Conservation (phyloP, 106 monocot genomes). For the Dendrobium officinale region DNA sequence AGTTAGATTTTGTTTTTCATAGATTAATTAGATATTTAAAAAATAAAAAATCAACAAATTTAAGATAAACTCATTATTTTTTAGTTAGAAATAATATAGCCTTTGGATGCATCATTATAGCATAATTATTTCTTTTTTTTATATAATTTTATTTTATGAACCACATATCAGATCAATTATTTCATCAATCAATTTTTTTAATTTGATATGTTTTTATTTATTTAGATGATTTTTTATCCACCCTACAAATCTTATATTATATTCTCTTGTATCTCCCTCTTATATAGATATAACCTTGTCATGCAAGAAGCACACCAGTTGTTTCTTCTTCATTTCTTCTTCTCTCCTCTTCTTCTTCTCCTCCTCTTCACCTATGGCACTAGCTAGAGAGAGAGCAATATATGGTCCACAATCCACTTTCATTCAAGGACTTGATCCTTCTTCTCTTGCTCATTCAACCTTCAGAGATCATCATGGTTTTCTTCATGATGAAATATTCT, state of each 20-base stretch:
- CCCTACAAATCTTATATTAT: conserved; percentile 1
- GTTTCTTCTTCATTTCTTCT: background rate
- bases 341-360: background rate
- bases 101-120: no score
- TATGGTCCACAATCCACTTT: background rate
- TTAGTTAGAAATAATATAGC: no score
- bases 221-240: no score
- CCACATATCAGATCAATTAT: no score
- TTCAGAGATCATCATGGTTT: conserved; percentile 9
- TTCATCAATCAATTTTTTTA: no score
- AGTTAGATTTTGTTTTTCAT: no score
- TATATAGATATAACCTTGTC: background rate
- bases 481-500: conserved; percentile 9
- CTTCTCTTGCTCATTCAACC: conserved; percentile 20
- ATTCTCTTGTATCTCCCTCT: background rate
- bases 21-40: no score
- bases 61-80: no score
- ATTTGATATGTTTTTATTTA: no score
- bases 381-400: conserved; percentile 21
- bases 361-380: conserved; percentile 21
- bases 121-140: no score
- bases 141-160: no score
- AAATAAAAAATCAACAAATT: no score
- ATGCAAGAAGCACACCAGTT: conserved; percentile 7
- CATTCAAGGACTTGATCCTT: conserved; percentile 16